Evolutionary conservation across 2,329 filamentous ascomycete species (phyloP).

Genomic region (Botrytis porri): DNA sequence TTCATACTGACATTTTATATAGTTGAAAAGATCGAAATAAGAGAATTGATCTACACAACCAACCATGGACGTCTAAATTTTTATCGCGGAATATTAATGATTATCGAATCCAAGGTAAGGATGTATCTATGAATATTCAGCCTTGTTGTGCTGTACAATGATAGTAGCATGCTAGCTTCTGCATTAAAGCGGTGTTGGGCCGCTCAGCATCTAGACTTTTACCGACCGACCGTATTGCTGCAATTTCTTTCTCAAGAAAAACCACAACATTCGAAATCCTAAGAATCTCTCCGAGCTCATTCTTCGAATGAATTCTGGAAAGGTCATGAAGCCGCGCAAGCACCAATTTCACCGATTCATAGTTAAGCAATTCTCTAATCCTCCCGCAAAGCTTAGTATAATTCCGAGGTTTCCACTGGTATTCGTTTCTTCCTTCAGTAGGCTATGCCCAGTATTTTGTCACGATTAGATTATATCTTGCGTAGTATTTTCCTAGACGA

Average conservation of each 20-base stretch:
- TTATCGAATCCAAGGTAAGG: background rate
- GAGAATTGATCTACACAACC: background rate
- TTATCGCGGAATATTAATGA: background rate
- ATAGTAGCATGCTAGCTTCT: background rate
- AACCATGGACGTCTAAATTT: too few species aligned
- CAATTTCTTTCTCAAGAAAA: background rate
- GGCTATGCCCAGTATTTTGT: background rate
- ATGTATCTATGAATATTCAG: background rate
- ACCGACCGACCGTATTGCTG: background rate
- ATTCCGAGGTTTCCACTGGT: background rate
- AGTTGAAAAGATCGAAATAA: background rate
- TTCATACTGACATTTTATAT: background rate
- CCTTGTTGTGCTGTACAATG: too few species aligned
- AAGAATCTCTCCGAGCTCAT: background rate
- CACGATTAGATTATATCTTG: background rate
- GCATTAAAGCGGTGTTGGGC: background rate
- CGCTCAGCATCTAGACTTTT: background rate
- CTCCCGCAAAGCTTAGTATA: slow-evolving; percentile 8
- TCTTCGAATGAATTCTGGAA: background rate
- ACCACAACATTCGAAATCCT: background rate
- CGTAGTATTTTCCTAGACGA: background rate
- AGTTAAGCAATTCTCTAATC: background rate
- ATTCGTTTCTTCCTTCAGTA: background rate
- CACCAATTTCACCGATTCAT: background rate
- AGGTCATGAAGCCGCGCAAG: slow-evolving; percentile 3